phyloP scores from a whole-genome alignment of 2,329 filamentous ascomycete species.

The Cladosporium sp. region DNA sequence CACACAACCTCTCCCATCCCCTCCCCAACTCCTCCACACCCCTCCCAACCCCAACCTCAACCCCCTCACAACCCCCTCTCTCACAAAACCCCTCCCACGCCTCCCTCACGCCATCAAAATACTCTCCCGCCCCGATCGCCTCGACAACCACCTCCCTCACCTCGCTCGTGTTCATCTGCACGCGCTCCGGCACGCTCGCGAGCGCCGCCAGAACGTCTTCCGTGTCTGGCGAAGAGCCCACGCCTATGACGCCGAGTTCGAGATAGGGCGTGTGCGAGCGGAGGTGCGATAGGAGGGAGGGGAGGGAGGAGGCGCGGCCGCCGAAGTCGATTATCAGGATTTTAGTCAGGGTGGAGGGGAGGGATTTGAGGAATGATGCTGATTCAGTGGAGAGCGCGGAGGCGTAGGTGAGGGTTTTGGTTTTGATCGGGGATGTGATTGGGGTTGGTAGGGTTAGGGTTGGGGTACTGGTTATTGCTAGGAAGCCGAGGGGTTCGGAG shows the following conservation, averaged over 20 bases:
- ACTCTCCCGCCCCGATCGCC: conserved; percentile 8
- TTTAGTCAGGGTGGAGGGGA: not conserved
- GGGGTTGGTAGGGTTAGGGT: not conserved
- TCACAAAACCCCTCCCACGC: conserved; percentile 12
- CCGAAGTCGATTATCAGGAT: conserved; percentile 18
- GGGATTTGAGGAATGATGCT: conserved; percentile 1
- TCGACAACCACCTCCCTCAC: conserved; percentile 12
- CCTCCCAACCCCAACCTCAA: not conserved
- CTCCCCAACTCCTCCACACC: not conserved
- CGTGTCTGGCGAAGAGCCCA: conserved; percentile 13
- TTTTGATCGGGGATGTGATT: not conserved
- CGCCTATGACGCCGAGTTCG: conserved; percentile 9
- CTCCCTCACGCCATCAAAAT: conserved; percentile 7
- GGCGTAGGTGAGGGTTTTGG: conserved; percentile 10
- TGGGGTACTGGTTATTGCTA: conserved; percentile 13
- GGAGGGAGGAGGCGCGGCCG: conserved; percentile 10
- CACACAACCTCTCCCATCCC: not conserved
- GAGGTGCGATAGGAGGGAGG: conserved; percentile 3
- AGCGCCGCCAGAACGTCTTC: not conserved
- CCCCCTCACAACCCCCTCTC: conserved; percentile 4
- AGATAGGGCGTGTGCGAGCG: not conserved
- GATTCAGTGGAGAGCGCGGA: not conserved
- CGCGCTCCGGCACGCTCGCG: conserved; percentile 7
- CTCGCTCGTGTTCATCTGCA: conserved; percentile 18
- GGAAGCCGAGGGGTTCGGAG: conserved; percentile 10